Evolutionary conservation across 192 early-diverging fungal genomes (phyloP), one percentile per base, ranked within the genome.

Genomic region (Coemansia sp.): DNA sequence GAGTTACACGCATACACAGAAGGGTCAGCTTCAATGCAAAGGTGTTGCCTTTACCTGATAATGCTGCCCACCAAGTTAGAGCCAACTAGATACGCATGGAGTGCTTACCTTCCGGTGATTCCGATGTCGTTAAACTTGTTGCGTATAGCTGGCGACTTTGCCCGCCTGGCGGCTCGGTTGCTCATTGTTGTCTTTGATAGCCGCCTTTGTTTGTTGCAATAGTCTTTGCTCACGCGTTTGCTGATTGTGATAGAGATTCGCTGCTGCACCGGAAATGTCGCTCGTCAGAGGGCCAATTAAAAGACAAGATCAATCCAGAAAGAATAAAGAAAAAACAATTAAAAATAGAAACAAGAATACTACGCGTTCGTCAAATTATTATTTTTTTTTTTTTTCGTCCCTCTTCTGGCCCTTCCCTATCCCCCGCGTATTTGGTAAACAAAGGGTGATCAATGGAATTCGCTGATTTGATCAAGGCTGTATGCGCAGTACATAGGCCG

Each of bases 61-160:
- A 3, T 14, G 36, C n/a, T 42, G 33, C 37, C 37, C 21, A 14
- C 21, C 13, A 39, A 14, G 20, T 6, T 16, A 1, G 1, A 24
- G 11, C 6, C 7, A 42, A 60, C 2, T 60, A 7, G 38, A 37
- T 3, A 60, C 7, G 23, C 10, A 23, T 4, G 9, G 20, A 8
- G 45, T 18, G 24, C 40, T 21, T 73, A 73, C 71, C 71, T 62
- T 18, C 73, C 73, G 11, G 67, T 70, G 0, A 76, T 55, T 23
- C 73, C 74, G 45, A 71, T 63, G 34, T 76, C 74, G 61, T 62
- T 76, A 28, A 64, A 76, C 35, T 64, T 66, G 65, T 65, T 72
- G 63, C 69, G 69, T 14, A 33, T 73, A 9, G 73, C 73, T 23
- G 73, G 73, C 63, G 73, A 76, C 42, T 76, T 76, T 21, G 67